These are phyloP conservation scores for Gaultheria prostrata DNA, from an alignment of 148 eudicot genomes.

Conservation along the genomic window DNA sequence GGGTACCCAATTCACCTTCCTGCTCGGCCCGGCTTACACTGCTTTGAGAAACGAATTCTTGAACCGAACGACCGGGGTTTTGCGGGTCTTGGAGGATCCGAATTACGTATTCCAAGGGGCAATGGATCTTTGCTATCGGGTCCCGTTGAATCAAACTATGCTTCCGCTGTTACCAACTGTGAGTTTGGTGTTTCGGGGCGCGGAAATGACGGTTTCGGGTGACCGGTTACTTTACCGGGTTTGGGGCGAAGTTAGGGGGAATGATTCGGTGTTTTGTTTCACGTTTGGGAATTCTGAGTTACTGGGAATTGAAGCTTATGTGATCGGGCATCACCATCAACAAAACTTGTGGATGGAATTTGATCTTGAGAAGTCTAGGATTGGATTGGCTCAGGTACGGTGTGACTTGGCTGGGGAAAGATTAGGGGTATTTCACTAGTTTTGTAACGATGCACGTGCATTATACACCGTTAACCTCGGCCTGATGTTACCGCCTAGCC, in stretches of 20 bases:
- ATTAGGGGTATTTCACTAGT: constrained; percentile 35
- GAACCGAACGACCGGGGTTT: constrained; percentile 38
- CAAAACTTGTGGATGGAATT: constrained; percentile 93
- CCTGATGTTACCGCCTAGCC: not conserved
- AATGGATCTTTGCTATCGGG: constrained; percentile 70
- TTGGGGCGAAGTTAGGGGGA: constrained; percentile 40
- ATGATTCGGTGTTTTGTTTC: constrained; percentile 63
- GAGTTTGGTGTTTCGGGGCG: constrained; percentile 64
- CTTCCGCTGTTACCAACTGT: constrained; percentile 59
- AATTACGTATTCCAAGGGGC: constrained; percentile 72
- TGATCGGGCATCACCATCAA: constrained; percentile 90
- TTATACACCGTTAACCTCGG: not conserved
- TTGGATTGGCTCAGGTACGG: constrained; percentile 70
- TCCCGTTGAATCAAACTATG: constrained; percentile 30
- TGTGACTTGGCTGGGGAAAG: constrained; percentile 74
- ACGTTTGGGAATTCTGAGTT: constrained; percentile 84
- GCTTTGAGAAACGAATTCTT: constrained; percentile 56
- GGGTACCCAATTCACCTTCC: constrained; percentile 86
- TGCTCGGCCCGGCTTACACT: constrained; percentile 68
- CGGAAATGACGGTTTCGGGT: constrained; percentile 63
- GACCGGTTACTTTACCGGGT: constrained; percentile 60
- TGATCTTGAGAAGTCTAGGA: constrained; percentile 68
- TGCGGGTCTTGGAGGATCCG: constrained; percentile 45
- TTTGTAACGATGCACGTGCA: not conserved
- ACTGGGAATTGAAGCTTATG: constrained; percentile 60